These are phyloP conservation scores for Aurantiochytrium sp. DNA, from an alignment of 108 stramenopile genomes.

Conservation along the genomic window DNA sequence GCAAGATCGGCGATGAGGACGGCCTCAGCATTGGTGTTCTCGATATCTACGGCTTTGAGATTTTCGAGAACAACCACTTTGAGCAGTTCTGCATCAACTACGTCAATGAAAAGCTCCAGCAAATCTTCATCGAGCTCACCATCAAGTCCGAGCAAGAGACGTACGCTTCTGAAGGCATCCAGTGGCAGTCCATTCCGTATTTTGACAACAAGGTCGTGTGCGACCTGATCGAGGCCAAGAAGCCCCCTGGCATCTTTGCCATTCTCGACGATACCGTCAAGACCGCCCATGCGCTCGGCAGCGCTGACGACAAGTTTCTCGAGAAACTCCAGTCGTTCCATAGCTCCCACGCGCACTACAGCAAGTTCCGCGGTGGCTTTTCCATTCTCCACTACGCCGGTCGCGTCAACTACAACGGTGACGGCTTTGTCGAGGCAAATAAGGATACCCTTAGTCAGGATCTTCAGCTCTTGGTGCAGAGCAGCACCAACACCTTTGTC, in stretches of 20 bases:
- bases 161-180: conserved; percentile 57
- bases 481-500: conserved; percentile 12
- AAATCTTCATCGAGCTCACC: conserved; percentile 55
- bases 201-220: conserved; percentile 80
- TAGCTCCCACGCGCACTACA: background rate
- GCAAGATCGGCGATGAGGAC: background rate
- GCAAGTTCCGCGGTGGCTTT: conserved; percentile 42
- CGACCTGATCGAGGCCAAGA: conserved; percentile 65
- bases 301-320: conserved; percentile 26
- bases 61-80: conserved; percentile 45
- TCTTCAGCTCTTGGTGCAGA: conserved; percentile 35
- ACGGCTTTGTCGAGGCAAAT: conserved; percentile 58
- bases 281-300: conserved; percentile 33
- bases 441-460: conserved; percentile 48
- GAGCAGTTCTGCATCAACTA: conserved; percentile 58
- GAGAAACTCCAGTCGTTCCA: background rate
- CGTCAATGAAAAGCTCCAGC: conserved; percentile 64
- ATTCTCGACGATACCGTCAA: conserved; percentile 72
- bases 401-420: conserved; percentile 40
- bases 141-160: conserved; percentile 58
- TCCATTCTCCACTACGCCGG: conserved; percentile 56
- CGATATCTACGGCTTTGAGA: conserved; percentile 52
- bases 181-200: conserved; percentile 52
- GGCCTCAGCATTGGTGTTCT: conserved; percentile 33
- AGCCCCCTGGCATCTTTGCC: conserved; percentile 58